These are phyloP conservation scores for Marasmius tenuissimus DNA, from an alignment of 1,284 basidiomycete genomes.

Conservation along the genomic window DNA sequence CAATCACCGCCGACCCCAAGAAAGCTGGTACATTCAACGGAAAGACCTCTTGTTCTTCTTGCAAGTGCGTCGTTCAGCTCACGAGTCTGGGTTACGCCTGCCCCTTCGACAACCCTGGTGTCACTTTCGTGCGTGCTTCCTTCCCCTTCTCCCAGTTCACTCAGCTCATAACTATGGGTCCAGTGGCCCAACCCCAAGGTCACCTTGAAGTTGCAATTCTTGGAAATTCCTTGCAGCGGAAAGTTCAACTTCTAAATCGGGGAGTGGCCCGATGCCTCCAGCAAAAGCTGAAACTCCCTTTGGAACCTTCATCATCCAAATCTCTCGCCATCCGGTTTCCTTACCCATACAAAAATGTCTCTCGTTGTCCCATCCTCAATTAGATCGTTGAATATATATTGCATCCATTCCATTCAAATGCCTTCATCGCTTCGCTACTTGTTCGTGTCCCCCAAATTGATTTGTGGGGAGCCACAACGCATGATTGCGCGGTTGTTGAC, in stretches of 20 bases:
- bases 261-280: too few species aligned
- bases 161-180: neutral
- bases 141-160: neutral
- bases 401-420: too few species aligned
- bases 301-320: too few species aligned
- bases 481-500: too few species aligned
- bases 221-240: slow-evolving; percentile 3
- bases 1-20: neutral
- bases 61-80: slow-evolving; percentile 2
- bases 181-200: slow-evolving; percentile 3
- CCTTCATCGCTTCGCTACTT: too few species aligned
- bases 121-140: slow-evolving; percentile 2
- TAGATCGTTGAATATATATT: too few species aligned
- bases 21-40: neutral
- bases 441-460: too few species aligned
- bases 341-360: too few species aligned
- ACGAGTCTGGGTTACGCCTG: neutral
- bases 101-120: slow-evolving; percentile 1
- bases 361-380: too few species aligned
- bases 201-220: slow-evolving; percentile 3
- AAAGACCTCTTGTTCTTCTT: slow-evolving; percentile 1
- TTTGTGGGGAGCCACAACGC: too few species aligned
- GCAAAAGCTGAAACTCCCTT: too few species aligned
- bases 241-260: neutral
- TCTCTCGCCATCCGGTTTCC: too few species aligned